These are phyloP conservation scores for Emmonsiellopsis sp. DNA, from an alignment of 2,329 filamentous ascomycete species.

Conservation along the genomic window DNA sequence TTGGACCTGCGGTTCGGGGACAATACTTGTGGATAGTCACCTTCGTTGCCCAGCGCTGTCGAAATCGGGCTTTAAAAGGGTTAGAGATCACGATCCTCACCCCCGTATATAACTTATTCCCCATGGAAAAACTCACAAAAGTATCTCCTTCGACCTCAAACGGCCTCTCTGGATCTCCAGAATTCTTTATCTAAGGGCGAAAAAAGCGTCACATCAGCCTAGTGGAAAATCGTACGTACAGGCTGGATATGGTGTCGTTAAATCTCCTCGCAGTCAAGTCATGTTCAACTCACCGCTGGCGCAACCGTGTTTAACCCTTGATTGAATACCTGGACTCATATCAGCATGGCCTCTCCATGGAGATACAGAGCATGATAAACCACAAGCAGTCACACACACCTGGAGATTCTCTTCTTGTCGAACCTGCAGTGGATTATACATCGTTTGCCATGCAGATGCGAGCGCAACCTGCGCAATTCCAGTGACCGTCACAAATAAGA, in stretches of 20 bases:
- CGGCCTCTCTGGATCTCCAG: slow-evolving; percentile 13
- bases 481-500: too few species aligned
- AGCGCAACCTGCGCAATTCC: too few species aligned
- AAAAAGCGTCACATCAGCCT: neutral
- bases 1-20: too few species aligned
- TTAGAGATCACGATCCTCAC: neutral
- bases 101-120: neutral
- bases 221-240: neutral
- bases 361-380: too few species aligned
- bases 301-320: neutral
- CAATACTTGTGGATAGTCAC: slow-evolving; percentile 4
- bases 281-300: neutral
- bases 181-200: slow-evolving; percentile 11
- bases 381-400: too few species aligned
- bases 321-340: neutral
- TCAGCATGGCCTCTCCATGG: too few species aligned
- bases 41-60: slow-evolving; percentile 14
- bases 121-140: slow-evolving; percentile 12
- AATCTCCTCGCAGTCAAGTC: neutral
- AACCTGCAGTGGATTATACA: too few species aligned
- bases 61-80: slow-evolving; percentile 11
- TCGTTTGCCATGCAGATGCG: too few species aligned
- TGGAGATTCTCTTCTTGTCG: too few species aligned
- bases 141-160: slow-evolving; percentile 17
- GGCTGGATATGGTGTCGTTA: neutral